Evolutionary conservation across 1,139 yeast genomes (phyloP), one percentile per base, ranked within the genome.

Genomic region (Blastobotrys illinoisensis): DNA sequence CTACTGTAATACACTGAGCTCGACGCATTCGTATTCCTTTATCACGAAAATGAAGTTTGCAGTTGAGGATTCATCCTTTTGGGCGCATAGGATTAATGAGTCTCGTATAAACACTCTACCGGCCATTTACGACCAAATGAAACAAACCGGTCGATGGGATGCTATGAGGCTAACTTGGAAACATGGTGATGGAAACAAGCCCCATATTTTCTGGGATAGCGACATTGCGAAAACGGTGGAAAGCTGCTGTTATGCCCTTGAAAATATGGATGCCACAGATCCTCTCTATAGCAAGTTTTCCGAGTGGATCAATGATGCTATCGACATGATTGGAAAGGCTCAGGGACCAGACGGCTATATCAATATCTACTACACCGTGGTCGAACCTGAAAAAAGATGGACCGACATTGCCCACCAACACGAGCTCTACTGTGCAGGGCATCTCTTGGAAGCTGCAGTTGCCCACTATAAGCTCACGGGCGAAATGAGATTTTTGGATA

Each of bases 391-490:
- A 9, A 58, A 54, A 6, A 54, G 60, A 47, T 65, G 60, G 56
- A 61, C 49, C 9, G 61, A 64, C 45, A 48, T 65, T 9, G 54
- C 55, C 21, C 63, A 61, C 50, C 54, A 59, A 48, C 69, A 65
- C 48, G 69, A 65, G 47, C 54, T 65, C 20, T 65, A 65, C 54
- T 64, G 67, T 45, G 65, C 66, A 47, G 69, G 69, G 2, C 69
- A 65, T 51, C 54, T 65, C 24, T 49, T 65, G 2, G 69, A 65
- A 54, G 64, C 65, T 23, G 66, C 67, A 7, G 58, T 65, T 16
- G 61, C 64, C 5, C 68, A 65, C 52, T 55, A 61, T 47, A 57
- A 60, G 52, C 60, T 59, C 13, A 62, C 67, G 5, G 64, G 65
- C 1, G 55, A 60, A 4, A 54, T 47, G 28, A 54, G 54, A 18